Conservation (phyloP, 345 rosid species). For the Syzygium aromaticum region DNA sequence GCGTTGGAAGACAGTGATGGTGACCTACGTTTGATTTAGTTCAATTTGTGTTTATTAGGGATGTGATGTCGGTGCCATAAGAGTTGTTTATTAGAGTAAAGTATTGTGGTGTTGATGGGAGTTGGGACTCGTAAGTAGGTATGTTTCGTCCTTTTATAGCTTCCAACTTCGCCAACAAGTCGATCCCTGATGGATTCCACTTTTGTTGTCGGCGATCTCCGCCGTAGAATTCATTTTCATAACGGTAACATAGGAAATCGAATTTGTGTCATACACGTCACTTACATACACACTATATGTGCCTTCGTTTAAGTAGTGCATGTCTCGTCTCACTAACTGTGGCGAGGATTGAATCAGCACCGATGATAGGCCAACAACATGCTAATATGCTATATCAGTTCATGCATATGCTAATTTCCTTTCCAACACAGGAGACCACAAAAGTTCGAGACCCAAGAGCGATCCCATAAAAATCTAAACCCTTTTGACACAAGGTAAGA, state of each 20-base stretch:
- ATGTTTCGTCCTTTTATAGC: neutral
- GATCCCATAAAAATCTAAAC: too few relatives aligned
- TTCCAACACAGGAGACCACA: neutral
- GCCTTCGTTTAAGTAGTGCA: neutral
- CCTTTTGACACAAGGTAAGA: too few relatives aligned
- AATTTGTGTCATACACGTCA: neutral
- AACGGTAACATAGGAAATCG: neutral
- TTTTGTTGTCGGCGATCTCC: neutral
- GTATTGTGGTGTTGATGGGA: neutral
- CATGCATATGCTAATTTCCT: neutral
- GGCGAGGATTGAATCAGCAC: neutral
- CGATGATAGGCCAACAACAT: neutral
- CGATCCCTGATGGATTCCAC: neutral
- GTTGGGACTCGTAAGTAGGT: neutral
- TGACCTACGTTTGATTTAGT: neutral
- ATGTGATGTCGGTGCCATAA: neutral
- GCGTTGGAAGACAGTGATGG: neutral
- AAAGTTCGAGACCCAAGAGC: neutral
- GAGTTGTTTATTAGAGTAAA: neutral
- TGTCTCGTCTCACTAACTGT: neutral
- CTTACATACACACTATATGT: neutral
- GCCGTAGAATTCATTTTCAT: neutral
- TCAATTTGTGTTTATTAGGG: neutral
- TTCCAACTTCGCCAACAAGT: neutral
- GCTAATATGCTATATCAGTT: neutral